These are phyloP conservation scores for Candida xiaguanensis DNA, from an alignment of 805 yeast species.

Conservation along the genomic window DNA sequence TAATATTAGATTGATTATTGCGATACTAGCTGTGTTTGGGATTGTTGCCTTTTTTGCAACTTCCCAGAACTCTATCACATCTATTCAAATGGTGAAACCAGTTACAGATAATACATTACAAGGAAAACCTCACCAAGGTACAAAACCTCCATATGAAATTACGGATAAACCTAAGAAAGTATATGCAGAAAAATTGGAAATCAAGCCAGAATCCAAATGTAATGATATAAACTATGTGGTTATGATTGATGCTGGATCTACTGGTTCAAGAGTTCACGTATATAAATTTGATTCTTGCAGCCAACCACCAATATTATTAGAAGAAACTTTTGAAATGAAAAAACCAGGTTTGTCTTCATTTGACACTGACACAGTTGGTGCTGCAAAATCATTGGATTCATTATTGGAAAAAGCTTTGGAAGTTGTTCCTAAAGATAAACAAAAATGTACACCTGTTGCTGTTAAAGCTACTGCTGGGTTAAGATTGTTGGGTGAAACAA, in stretches of 20 bases:
- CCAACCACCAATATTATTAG: conserved; percentile 75
- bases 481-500: conserved; percentile 75
- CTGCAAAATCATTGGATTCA: conserved; percentile 87
- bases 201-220: conserved; percentile 16
- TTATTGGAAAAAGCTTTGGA: conserved; percentile 72
- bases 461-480: conserved; percentile 98
- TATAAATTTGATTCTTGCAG: conserved; percentile 86
- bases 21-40: conserved; percentile 48
- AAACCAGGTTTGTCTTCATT: conserved; percentile 90
- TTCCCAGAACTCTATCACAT: conserved; percentile 35
- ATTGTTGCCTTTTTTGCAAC: conserved; percentile 48
- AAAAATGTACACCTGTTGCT: conserved; percentile 86
- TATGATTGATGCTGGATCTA: conserved; percentile 97
- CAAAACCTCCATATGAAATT: conserved; percentile 32
- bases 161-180: conserved; percentile 9
- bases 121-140: conserved; percentile 31
- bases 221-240: conserved; percentile 65
- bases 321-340: conserved; percentile 82
- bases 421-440: conserved; percentile 68
- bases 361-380: conserved; percentile 75
- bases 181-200: conserved; percentile 11
- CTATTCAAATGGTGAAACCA: conserved; percentile 29
- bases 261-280: conserved; percentile 94
- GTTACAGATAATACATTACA: conserved; percentile 28
- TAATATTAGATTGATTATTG: conserved; percentile 50